Percentiles rank a stretch among this genome's conserved stretches.
phyloP scores from a whole-genome alignment of 2,329 filamentous ascomycete genomes.

The Penicillium polonicum region DNA sequence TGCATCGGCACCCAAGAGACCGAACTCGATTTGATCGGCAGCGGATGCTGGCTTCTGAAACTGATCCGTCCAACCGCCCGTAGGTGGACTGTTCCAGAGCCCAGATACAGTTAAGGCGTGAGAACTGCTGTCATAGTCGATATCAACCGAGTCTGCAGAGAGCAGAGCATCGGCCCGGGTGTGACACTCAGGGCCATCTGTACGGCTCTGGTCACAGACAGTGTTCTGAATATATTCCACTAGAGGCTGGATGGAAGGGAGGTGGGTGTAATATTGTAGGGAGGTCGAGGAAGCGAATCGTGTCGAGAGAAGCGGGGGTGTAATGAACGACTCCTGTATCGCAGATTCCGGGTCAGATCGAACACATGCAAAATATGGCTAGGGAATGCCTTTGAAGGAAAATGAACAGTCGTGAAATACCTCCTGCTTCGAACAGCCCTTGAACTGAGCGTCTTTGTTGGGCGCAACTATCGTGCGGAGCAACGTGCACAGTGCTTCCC shows the following conservation, averaged over 20 bases:
- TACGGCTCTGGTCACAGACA: slow-evolving; percentile 48
- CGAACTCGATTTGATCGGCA: slow-evolving; percentile 69
- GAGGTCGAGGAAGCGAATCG: slow-evolving; percentile 63
- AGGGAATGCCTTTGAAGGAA: neutral
- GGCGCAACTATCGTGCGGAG: slow-evolving; percentile 58
- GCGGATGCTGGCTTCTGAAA: slow-evolving; percentile 33
- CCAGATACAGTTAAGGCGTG: slow-evolving; percentile 64
- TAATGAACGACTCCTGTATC: slow-evolving; percentile 60
- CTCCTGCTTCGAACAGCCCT: slow-evolving; percentile 55
- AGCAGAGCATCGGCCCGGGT: slow-evolving; percentile 48
- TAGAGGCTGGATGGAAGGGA: slow-evolving; percentile 59
- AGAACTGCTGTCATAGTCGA: slow-evolving; percentile 72
- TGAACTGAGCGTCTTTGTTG: slow-evolving; percentile 18
- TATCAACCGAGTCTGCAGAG: slow-evolving; percentile 65
- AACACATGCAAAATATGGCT: neutral
- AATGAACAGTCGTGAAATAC: slow-evolving; percentile 33
- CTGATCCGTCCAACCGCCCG: slow-evolving; percentile 49
- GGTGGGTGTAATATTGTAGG: slow-evolving; percentile 68
- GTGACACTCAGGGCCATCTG: slow-evolving; percentile 51
- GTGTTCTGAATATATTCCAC: slow-evolving; percentile 53
- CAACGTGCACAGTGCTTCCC: slow-evolving; percentile 56
- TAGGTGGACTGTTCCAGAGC: slow-evolving; percentile 53
- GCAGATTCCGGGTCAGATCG: neutral
- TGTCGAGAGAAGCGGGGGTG: slow-evolving; percentile 55
- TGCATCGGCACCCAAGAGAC: slow-evolving; percentile 67